phyloP scores from a whole-genome alignment of 2,329 filamentous ascomycete species.

The Aspergillus eucalypticola region DNA sequence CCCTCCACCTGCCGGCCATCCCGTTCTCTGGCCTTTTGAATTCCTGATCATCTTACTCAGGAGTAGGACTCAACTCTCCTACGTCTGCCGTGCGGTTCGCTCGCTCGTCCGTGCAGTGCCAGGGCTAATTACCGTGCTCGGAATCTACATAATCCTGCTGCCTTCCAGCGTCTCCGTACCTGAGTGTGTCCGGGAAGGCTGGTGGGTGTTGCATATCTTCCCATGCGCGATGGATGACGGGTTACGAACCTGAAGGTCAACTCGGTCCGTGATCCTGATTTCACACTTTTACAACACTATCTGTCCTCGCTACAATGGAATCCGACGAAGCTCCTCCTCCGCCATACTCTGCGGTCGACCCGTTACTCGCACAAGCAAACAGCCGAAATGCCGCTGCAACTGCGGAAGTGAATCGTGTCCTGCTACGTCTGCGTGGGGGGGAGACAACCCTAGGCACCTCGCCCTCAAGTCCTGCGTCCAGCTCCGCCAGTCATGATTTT shows the following conservation, averaged over 20 bases:
- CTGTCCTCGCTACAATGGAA: constrained; percentile 29
- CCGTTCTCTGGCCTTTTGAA: background rate
- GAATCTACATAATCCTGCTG: constrained; percentile 32
- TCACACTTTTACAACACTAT: background rate
- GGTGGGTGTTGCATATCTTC: constrained; percentile 8
- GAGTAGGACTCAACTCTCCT: background rate
- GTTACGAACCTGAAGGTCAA: constrained; percentile 8
- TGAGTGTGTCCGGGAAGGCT: constrained; percentile 8
- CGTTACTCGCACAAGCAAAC: constrained; percentile 29
- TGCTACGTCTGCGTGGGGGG: constrained; percentile 23
- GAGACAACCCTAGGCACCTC: constrained; percentile 20
- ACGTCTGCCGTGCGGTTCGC: background rate
- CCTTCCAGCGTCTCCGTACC: constrained; percentile 26
- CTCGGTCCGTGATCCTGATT: constrained; percentile 1
- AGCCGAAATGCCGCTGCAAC: constrained; percentile 20
- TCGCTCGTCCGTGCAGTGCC: background rate
- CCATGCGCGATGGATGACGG: constrained; percentile 20
- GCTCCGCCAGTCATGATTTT: constrained; percentile 12
- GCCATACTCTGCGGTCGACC: constrained; percentile 45
- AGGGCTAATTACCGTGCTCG: background rate
- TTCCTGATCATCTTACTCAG: background rate
- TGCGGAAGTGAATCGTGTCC: constrained; percentile 14
- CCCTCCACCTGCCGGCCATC: background rate
- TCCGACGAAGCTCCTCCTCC: constrained; percentile 44
- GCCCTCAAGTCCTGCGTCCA: constrained; percentile 19